phyloP scores from a whole-genome alignment of 2,329 filamentous ascomycete genomes.

The Pseudogymnoascus sp. region DNA sequence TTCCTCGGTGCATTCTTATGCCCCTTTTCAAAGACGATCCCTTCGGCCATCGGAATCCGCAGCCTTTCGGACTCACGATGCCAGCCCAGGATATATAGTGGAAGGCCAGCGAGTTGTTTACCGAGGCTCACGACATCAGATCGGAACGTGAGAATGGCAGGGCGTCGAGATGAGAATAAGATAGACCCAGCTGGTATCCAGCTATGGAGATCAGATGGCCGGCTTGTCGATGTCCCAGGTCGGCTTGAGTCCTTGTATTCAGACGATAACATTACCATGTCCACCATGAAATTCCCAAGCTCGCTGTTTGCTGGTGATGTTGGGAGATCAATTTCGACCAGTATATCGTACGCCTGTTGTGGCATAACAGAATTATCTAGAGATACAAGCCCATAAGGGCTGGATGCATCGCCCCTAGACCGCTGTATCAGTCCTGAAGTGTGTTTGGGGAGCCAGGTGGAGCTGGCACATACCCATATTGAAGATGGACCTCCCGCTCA shows the following conservation, averaged over 20 bases:
- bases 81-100: conserved; percentile 63
- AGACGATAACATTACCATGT: conserved; percentile 60
- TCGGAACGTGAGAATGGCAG: conserved; percentile 72
- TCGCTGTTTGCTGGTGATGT: conserved; percentile 68
- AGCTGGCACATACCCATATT: conserved; percentile 48
- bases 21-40: conserved; percentile 52
- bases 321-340: conserved; percentile 68
- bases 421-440: conserved; percentile 12
- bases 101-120: conserved; percentile 56
- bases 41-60: conserved; percentile 66
- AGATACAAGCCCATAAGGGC: conserved; percentile 29
- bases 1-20: conserved; percentile 41
- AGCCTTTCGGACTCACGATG: conserved; percentile 58
- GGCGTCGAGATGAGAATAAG: conserved; percentile 61
- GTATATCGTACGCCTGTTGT: conserved; percentile 79
- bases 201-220: conserved; percentile 26
- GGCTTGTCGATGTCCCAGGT: conserved; percentile 17
- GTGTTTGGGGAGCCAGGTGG: background rate
- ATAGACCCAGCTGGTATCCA: conserved; percentile 31
- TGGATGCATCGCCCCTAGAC: conserved; percentile 33
- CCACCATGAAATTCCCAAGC: conserved; percentile 92
- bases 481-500: conserved; percentile 55
- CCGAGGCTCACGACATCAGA: conserved; percentile 62
- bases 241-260: conserved; percentile 29
- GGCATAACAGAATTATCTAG: conserved; percentile 50